A percentile compares a stretch with the other conserved stretches of the same genome.
These are phyloP conservation scores for Paramecium bursaria DNA, from an alignment of 73 alveolate species.

Conservation along the genomic window DNA sequence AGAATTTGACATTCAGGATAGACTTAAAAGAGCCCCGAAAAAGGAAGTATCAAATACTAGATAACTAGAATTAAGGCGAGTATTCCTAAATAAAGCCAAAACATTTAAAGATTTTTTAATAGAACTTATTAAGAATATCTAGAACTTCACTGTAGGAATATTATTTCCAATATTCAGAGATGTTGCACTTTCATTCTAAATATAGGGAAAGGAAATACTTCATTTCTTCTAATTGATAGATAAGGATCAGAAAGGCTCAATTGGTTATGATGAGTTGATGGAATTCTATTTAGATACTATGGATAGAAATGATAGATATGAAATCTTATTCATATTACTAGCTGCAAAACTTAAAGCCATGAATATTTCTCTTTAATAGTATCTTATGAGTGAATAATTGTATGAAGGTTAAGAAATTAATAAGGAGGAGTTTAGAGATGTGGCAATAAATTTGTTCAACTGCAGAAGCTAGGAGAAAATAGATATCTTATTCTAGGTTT, in stretches of 20 bases:
- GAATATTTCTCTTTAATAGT: constrained; percentile 40
- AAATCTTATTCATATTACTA: constrained; percentile 40
- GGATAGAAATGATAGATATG: constrained; percentile 26
- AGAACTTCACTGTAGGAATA: no score
- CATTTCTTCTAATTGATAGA: constrained; percentile 9
- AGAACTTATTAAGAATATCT: no score
- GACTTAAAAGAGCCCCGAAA: no score
- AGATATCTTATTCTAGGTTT: constrained; percentile 28
- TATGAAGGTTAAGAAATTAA: constrained; percentile 11
- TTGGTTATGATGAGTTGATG: constrained; percentile 68
- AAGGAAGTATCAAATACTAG: no score
- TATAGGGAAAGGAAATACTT: neutral
- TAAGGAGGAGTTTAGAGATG: constrained; percentile 13
- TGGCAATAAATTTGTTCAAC: constrained; percentile 39
- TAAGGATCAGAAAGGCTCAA: constrained; percentile 36
- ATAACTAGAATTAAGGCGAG: no score
- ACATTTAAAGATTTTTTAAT: no score
- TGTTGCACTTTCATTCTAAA: no score
- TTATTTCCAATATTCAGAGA: no score
- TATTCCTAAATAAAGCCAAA: no score
- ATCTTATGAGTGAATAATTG: constrained; percentile 26
- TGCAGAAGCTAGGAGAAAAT: neutral
- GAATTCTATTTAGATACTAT: constrained; percentile 27
- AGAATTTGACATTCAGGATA: no score
- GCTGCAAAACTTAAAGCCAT: constrained; percentile 62